These are phyloP conservation scores for Pestalotiopsis sp. DNA, from an alignment of 2,329 filamentous ascomycete genomes.

Conservation along the genomic window DNA sequence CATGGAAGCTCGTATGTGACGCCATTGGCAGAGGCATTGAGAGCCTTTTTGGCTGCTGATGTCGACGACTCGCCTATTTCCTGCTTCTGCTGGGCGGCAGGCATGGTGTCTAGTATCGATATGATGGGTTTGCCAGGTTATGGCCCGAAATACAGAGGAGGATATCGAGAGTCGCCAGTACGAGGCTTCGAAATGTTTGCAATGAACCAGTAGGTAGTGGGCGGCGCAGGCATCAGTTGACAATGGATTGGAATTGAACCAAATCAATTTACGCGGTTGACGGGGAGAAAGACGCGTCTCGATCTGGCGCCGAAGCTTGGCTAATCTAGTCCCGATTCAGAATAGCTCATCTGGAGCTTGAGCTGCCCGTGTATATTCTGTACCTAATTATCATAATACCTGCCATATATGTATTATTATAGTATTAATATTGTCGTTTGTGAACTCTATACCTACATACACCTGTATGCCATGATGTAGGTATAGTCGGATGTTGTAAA, in stretches of 20 bases:
- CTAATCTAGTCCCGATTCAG: slow-evolving; percentile 11
- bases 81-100: slow-evolving; percentile 47
- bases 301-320: background rate
- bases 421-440: too few species aligned
- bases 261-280: slow-evolving; percentile 34
- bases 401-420: too few species aligned
- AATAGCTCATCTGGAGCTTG: background rate
- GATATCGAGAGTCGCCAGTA: background rate
- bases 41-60: slow-evolving; percentile 58
- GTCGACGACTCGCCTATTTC: slow-evolving; percentile 64
- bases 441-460: too few species aligned
- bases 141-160: background rate
- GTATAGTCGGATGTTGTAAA: too few species aligned
- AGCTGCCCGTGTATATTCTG: too few species aligned
- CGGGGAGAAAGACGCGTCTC: slow-evolving; percentile 23
- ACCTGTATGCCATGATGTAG: too few species aligned
- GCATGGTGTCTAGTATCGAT: slow-evolving; percentile 40
- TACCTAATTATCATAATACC: background rate
- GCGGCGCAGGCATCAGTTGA: background rate
- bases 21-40: slow-evolving; percentile 53
- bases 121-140: slow-evolving; percentile 11
- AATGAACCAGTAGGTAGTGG: background rate
- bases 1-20: slow-evolving; percentile 78
- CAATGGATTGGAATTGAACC: background rate
- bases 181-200: background rate